Evolutionary conservation across 371 early-diverging fungal genomes (phyloP), one percentile per base, ranked within the genome.

Genomic region (Paraphysoderma sedebokerense): DNA sequence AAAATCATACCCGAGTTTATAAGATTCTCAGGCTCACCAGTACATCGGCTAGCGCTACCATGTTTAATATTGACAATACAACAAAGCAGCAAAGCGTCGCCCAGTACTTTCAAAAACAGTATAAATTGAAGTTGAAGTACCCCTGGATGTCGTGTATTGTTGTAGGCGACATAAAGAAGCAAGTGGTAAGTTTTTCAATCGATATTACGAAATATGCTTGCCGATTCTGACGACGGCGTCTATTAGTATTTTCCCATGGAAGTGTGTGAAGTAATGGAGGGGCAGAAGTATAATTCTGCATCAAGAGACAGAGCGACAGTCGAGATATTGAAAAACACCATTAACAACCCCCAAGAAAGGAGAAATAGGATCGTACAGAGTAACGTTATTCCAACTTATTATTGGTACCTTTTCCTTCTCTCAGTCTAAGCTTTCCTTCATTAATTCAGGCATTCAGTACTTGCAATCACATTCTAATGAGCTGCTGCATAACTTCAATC

Each of bases 301-400:
- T 61, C 87, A 19, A 78, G 82, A 53, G 87, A 85, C 36, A 67
- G 64, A 28, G 81, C 91, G 67, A 90, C 90, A 0, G 79, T 86
- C 0, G 85, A 87, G 45, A 89, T 92, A 87, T 87, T 93, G 61
- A 81, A 74, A 52, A 84, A 86, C 55, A 82, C 88, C 0, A 81
- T 85, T 54, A 77, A 79, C 51, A 69, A 72, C 27, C 95, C 92
- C 1, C 59, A 70, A 37, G 60, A 74, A 46, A 74, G n/a, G n/a
- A n/a, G n/a, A n/a, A n/a, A n/a, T n/a, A n/a, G n/a, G n/a, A n/a
- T n/a, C n/a, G n/a, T n/a, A n/a, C n/a, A n/a, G n/a, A n/a, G n/a
- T n/a, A n/a, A n/a, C n/a, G n/a, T n/a, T n/a, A n/a, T n/a, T n/a
- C n/a, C n/a, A n/a, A n/a, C n/a, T n/a, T n/a, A n/a, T n/a, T n/a